Percentiles rank a stretch among this genome's conserved stretches.
Conservation (phyloP, 179 eudicot species). For the Gypsophila paniculata region DNA sequence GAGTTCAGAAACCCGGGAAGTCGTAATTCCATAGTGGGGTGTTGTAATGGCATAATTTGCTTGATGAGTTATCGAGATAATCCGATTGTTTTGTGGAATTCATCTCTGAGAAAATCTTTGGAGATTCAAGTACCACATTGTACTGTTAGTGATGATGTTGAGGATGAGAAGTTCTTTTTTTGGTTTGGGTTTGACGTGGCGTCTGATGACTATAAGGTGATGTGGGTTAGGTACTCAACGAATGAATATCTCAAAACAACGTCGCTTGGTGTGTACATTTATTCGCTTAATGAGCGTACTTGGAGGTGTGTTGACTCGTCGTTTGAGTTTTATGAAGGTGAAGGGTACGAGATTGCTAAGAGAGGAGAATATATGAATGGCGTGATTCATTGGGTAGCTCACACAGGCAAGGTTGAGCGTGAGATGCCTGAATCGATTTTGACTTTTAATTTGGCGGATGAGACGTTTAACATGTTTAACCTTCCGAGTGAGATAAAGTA, state of each 20-base stretch:
- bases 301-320: background rate
- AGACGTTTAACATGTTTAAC: background rate
- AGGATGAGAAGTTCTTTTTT: too few relatives aligned
- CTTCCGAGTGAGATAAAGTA: background rate
- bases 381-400: conserved; percentile 2
- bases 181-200: conserved; percentile 3
- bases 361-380: background rate
- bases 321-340: background rate
- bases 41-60: background rate
- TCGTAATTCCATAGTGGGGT: background rate
- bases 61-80: background rate
- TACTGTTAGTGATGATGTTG: background rate
- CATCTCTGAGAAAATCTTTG: conserved; percentile 1
- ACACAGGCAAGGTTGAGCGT: background rate
- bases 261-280: background rate
- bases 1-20: background rate
- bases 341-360: background rate
- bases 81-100: background rate
- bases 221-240: background rate
- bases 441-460: background rate
- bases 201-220: background rate
- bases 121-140: background rate
- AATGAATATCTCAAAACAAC: background rate
- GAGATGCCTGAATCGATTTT: background rate
- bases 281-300: background rate